phyloP scores from a whole-genome alignment of 2,329 filamentous ascomycete species.

The Aspergillus aculeatus region DNA sequence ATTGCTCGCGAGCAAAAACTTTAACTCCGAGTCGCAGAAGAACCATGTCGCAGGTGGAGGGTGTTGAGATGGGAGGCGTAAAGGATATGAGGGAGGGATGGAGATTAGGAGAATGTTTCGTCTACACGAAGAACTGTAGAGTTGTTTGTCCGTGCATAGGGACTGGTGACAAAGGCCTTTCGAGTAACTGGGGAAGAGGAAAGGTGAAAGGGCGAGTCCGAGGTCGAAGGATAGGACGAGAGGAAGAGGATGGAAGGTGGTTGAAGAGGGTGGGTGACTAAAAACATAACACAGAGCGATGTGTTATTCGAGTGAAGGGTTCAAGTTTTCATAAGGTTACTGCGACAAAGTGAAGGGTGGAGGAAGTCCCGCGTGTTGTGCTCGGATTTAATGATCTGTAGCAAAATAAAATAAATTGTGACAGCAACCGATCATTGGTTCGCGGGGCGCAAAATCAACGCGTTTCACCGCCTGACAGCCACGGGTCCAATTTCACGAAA shows the following conservation, averaged over 20 bases:
- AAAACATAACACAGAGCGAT: neutral
- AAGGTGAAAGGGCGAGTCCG: neutral
- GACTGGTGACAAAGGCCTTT: neutral
- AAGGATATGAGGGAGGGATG: neutral
- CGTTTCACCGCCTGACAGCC: conserved; percentile 5
- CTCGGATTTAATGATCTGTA: neutral
- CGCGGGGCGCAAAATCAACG: conserved; percentile 1
- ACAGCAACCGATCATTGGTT: neutral
- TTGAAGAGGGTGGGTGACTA: neutral
- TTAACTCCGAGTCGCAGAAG: conserved; percentile 39
- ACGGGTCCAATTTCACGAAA: too few relatives aligned
- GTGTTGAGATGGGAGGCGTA: neutral
- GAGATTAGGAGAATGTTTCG: neutral
- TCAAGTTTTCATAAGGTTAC: neutral
- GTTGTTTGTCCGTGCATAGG: neutral
- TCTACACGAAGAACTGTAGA: neutral
- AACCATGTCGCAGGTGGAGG: conserved; percentile 28
- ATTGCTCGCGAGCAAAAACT: conserved; percentile 31
- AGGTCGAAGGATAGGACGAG: neutral
- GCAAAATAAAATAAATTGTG: conserved; percentile 3
- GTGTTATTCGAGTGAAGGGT: neutral
- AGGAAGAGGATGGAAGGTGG: neutral
- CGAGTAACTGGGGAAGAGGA: neutral
- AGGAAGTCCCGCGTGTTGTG: neutral
- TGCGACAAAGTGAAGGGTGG: neutral